Conservation (phyloP, 2,329 filamentous ascomycete species). For the Taxawa tesnikishii region DNA sequence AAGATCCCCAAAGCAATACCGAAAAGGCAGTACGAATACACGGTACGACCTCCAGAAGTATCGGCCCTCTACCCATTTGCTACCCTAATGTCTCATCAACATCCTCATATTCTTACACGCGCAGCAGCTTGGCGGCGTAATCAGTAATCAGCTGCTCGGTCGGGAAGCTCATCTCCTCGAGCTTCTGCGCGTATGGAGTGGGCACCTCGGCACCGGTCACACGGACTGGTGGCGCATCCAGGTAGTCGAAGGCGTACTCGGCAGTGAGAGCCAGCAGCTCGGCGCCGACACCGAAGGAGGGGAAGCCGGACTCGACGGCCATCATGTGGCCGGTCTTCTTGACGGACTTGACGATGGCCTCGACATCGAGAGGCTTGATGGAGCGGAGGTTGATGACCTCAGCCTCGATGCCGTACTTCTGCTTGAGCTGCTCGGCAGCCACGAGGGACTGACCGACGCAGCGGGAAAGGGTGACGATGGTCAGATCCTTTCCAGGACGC, state of each 20-base stretch:
- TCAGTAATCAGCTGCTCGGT: conserved; percentile 76
- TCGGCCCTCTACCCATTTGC: no score
- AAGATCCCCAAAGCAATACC: no score
- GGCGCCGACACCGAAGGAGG: conserved; percentile 80
- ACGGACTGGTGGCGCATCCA: conserved; percentile 84
- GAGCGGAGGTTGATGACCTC: conserved; percentile 98
- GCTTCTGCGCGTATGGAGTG: conserved; percentile 82
- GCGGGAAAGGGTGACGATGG: conserved; percentile 86
- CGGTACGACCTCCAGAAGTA: no score
- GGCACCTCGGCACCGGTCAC: conserved; percentile 96
- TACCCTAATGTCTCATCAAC: not conserved
- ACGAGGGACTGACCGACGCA: conserved; percentile 85
- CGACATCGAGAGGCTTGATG: conserved; percentile 90
- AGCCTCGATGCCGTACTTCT: conserved; percentile 88
- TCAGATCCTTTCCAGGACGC: conserved; percentile 88
- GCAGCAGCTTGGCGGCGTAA: conserved; percentile 80
- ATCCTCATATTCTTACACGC: conserved; percentile 38
- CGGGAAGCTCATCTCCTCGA: conserved; percentile 94
- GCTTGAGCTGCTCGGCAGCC: conserved; percentile 83
- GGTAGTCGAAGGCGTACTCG: conserved; percentile 98
- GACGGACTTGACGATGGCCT: conserved; percentile 89
- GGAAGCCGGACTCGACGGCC: conserved; percentile 85
- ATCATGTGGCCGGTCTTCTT: conserved; percentile 97
- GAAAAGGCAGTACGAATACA: no score
- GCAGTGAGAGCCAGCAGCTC: conserved; percentile 91